Percentiles rank a stretch among this genome's conserved stretches.
Conservation (phyloP, 1,284 basidiomycete genomes). For the Melampsora americana region DNA sequence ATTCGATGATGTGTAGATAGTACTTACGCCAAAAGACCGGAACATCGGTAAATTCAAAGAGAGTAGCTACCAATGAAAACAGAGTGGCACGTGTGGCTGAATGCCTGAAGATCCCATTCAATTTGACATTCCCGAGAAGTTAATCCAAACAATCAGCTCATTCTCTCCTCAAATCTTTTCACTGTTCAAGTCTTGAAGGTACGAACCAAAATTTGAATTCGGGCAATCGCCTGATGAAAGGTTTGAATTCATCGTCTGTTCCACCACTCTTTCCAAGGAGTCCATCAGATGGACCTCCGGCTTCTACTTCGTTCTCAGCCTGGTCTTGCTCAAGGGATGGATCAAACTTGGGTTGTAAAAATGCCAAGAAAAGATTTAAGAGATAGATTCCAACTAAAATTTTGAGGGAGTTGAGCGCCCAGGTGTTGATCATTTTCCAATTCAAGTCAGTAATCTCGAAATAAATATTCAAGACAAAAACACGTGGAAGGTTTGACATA, state of each 20-base stretch:
- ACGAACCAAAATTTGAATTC: slow-evolving; percentile 92
- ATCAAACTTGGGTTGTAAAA: slow-evolving; percentile 91
- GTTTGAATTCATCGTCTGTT: slow-evolving; percentile 83
- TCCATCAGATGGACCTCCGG: slow-evolving; percentile 65
- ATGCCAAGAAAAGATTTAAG: slow-evolving; percentile 68
- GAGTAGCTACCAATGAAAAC: slow-evolving; percentile 73
- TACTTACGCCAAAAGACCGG: slow-evolving; percentile 40
- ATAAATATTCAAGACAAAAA: background rate
- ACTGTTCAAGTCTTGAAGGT: background rate
- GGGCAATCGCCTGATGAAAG: slow-evolving; percentile 90
- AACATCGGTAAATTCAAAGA: slow-evolving; percentile 56
- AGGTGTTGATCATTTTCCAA: slow-evolving; percentile 61
- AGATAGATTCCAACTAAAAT: slow-evolving; percentile 52
- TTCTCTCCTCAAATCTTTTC: background rate
- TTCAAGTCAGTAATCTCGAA: slow-evolving; percentile 18
- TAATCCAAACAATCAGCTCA: too few species aligned
- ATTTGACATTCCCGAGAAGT: too few species aligned
- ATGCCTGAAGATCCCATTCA: slow-evolving; percentile 63
- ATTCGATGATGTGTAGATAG: too few species aligned
- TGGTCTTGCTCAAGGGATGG: slow-evolving; percentile 90
- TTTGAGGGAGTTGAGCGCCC: slow-evolving; percentile 65
- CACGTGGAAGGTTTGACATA: slow-evolving; percentile 31
- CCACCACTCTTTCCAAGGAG: slow-evolving; percentile 53
- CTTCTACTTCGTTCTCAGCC: slow-evolving; percentile 89
- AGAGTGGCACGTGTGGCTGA: slow-evolving; percentile 83